phyloP scores from a whole-genome alignment of 495 filamentous ascomycete genomes.

The Terfezia claveryi region DNA sequence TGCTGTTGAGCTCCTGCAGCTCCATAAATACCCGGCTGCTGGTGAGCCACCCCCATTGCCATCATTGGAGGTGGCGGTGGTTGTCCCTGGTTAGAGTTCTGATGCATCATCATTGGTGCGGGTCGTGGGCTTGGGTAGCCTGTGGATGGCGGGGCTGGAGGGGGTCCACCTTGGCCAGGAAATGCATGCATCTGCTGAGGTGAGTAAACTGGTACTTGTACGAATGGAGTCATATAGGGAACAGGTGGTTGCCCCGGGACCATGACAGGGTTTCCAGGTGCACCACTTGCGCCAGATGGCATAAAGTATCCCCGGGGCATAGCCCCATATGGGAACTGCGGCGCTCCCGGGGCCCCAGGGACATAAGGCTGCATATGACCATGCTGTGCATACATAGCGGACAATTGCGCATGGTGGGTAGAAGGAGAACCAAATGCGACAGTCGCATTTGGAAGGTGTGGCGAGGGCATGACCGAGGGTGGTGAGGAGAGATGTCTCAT shows the following conservation, averaged over 20 bases:
- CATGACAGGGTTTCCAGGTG: slow-evolving; percentile 33
- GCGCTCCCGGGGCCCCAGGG: slow-evolving; percentile 29
- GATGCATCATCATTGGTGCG: slow-evolving; percentile 53
- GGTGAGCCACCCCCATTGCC: slow-evolving; percentile 18
- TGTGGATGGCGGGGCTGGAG: slow-evolving; percentile 31
- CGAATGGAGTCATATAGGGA: slow-evolving; percentile 33
- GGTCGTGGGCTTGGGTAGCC: slow-evolving; percentile 44
- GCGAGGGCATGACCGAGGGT: slow-evolving; percentile 41
- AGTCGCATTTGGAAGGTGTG: slow-evolving; percentile 34
- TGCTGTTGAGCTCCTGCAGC: slow-evolving; percentile 17
- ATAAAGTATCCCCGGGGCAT: slow-evolving; percentile 27
- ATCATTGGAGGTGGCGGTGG: slow-evolving; percentile 20
- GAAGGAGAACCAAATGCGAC: slow-evolving; percentile 40
- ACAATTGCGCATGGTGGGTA: slow-evolving; percentile 33
- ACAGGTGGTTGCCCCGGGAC: slow-evolving; percentile 38
- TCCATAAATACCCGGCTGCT: slow-evolving; percentile 17
- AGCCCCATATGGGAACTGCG: slow-evolving; percentile 19
- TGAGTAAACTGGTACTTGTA: slow-evolving; percentile 37
- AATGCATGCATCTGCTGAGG: slow-evolving; percentile 41
- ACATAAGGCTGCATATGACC: slow-evolving; percentile 33
- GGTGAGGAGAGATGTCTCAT: slow-evolving; percentile 45
- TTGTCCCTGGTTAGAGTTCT: slow-evolving; percentile 20
- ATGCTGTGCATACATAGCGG: slow-evolving; percentile 31
- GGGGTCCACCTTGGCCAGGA: slow-evolving; percentile 29
- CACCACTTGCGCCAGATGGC: slow-evolving; percentile 27